Conservation (phyloP, 2,329 filamentous ascomycete species). For the Penicillium sp. region DNA sequence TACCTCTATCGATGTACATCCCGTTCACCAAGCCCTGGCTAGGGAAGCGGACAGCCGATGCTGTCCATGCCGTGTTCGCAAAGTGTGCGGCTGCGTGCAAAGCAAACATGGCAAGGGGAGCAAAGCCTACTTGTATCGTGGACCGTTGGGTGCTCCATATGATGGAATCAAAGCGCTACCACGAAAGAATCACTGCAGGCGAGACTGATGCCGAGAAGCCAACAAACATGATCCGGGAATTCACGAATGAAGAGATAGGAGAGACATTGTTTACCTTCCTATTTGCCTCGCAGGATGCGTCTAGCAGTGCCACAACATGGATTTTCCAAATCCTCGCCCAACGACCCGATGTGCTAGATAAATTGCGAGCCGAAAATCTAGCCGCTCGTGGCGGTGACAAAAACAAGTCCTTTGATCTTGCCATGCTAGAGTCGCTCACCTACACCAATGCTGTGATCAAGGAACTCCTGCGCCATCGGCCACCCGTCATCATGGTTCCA, state of each 20-base stretch:
- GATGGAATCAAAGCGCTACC: slow-evolving; percentile 74
- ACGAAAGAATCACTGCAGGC: slow-evolving; percentile 67
- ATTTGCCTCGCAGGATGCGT: slow-evolving; percentile 56
- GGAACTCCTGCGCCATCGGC: slow-evolving; percentile 53
- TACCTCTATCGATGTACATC: slow-evolving; percentile 72
- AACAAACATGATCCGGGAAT: slow-evolving; percentile 50
- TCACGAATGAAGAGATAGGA: slow-evolving; percentile 51
- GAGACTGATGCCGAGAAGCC: slow-evolving; percentile 54
- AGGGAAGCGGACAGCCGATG: slow-evolving; percentile 81
- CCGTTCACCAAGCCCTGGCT: slow-evolving; percentile 89
- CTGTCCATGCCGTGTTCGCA: slow-evolving; percentile 77
- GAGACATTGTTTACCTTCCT: slow-evolving; percentile 56
- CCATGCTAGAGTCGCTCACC: slow-evolving; percentile 51
- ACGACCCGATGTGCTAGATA: slow-evolving; percentile 50
- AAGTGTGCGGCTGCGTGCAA: slow-evolving; percentile 85
- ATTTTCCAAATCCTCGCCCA: slow-evolving; percentile 55
- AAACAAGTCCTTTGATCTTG: slow-evolving; percentile 43
- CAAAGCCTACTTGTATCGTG: slow-evolving; percentile 78
- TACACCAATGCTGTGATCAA: slow-evolving; percentile 57
- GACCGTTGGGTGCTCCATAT: slow-evolving; percentile 84
- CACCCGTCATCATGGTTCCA: slow-evolving; percentile 56
- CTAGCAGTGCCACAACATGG: slow-evolving; percentile 55
- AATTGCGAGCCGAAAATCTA: slow-evolving; percentile 51
- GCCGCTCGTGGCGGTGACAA: slow-evolving; percentile 45
- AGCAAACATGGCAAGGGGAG: slow-evolving; percentile 76